Percentiles rank a stretch among this genome's conserved stretches.
Evolutionary conservation across 768 basidiomycete species (phyloP).

Genomic region (Rhodosporidiobolus odoratus): DNA sequence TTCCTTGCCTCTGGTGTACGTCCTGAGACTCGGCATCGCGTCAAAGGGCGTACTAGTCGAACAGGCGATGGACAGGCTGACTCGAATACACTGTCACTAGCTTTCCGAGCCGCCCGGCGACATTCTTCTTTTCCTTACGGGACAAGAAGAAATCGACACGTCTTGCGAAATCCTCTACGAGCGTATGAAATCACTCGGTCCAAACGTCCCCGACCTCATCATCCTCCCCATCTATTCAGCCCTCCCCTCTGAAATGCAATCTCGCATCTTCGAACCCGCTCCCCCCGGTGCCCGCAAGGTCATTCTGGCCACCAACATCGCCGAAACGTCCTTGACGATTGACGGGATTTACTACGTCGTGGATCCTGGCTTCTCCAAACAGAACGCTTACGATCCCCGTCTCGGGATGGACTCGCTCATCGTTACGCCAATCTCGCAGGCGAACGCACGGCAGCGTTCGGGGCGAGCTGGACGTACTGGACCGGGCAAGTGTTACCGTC

Average conservation of each 20-base stretch:
- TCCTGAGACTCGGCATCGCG: too few relatives aligned
- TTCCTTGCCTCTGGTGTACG: not conserved
- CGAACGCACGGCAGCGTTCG: constrained; percentile 89
- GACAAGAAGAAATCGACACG: constrained; percentile 98
- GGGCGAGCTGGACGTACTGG: constrained; percentile 97
- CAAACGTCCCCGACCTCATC: constrained; percentile 95
- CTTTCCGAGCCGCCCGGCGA: constrained; percentile 96
- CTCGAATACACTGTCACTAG: not conserved
- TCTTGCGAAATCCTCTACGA: constrained; percentile 94
- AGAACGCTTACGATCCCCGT: constrained; percentile 95
- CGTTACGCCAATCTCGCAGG: constrained; percentile 98
- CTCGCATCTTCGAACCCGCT: constrained; percentile 93
- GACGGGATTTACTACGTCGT: constrained; percentile 99
- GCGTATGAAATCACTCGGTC: constrained; percentile 96
- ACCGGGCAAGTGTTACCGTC: constrained; percentile 94
- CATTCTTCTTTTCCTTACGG: constrained; percentile 91
- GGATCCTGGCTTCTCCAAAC: constrained; percentile 97
- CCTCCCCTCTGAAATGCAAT: constrained; percentile 95
- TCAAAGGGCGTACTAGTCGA: too few relatives aligned
- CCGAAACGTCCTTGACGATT: constrained; percentile 96
- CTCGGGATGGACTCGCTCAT: constrained; percentile 98
- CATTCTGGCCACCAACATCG: constrained; percentile 98
- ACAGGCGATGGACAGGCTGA: not conserved
- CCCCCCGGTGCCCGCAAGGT: constrained; percentile 98
- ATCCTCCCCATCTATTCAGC: constrained; percentile 98